Conservation (phyloP, 2,329 filamentous ascomycete genomes). For the Zymoseptoria brevis region DNA sequence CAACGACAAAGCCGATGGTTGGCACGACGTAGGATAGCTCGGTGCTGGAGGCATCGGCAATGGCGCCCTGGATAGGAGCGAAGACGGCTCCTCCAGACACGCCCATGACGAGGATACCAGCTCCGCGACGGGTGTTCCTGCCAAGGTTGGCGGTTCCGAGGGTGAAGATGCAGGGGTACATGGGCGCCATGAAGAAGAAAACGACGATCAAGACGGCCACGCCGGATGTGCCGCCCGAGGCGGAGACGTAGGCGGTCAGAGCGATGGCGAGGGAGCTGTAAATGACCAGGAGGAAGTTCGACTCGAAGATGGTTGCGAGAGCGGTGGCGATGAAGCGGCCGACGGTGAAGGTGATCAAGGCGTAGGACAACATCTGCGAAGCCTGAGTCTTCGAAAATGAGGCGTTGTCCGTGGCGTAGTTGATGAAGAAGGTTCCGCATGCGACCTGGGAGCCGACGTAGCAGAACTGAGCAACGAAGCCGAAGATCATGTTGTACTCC, state of each 20-base stretch:
- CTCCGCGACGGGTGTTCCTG: constrained; percentile 33
- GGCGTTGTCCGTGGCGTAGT: constrained; percentile 32
- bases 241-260: constrained; percentile 29
- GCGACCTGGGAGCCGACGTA: constrained; percentile 34
- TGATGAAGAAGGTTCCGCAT: constrained; percentile 33
- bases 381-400: constrained; percentile 24
- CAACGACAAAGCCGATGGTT: constrained; percentile 37
- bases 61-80: constrained; percentile 32
- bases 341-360: constrained; percentile 31
- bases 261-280: constrained; percentile 29
- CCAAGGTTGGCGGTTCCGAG: constrained; percentile 34
- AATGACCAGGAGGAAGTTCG: constrained; percentile 30
- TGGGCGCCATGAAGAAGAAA: constrained; percentile 33
- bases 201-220: constrained; percentile 31
- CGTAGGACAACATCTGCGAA: constrained; percentile 32
- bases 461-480: constrained; percentile 27
- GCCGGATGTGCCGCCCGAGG: constrained; percentile 25
- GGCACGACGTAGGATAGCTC: constrained; percentile 40
- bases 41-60: constrained; percentile 34
- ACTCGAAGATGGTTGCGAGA: constrained; percentile 29
- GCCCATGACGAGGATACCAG: constrained; percentile 36
- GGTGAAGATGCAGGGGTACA: constrained; percentile 35
- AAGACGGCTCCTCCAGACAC: constrained; percentile 30
- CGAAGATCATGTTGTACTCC: constrained; percentile 35
- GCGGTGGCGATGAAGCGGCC: constrained; percentile 34